phyloP scores from a whole-genome alignment of 2,329 filamentous ascomycete genomes.

The Phialophora verrucosa region DNA sequence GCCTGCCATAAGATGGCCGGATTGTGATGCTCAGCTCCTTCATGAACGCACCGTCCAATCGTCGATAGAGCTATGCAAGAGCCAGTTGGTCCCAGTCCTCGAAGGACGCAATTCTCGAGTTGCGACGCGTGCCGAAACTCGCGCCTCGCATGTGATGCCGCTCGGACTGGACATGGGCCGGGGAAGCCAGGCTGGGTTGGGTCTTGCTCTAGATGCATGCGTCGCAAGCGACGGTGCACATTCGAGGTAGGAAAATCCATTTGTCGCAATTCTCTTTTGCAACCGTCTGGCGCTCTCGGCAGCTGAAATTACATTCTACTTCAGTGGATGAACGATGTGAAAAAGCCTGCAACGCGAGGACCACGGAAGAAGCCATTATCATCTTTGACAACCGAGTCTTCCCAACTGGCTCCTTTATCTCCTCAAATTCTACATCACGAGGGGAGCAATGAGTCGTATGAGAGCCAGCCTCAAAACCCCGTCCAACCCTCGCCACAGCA shows the following conservation, averaged over 20 bases:
- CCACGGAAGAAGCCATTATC: constrained; percentile 13
- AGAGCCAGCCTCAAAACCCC: not conserved
- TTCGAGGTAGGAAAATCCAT: constrained; percentile 33
- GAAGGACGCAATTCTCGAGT: constrained; percentile 19
- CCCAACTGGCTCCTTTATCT: constrained; percentile 9
- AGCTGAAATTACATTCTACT: not conserved
- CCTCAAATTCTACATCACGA: constrained; percentile 8
- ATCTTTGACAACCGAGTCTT: not conserved
- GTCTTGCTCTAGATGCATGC: constrained; percentile 38
- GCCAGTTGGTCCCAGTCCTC: not conserved
- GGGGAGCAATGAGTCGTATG: not conserved
- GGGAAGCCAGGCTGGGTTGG: constrained; percentile 35
- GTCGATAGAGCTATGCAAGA: not conserved
- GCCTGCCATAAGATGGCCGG: not conserved
- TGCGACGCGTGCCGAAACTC: constrained; percentile 19
- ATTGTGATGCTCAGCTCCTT: not conserved
- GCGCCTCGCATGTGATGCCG: constrained; percentile 16
- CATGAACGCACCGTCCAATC: not conserved
- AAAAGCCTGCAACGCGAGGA: constrained; percentile 12
- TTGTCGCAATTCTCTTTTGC: not conserved
- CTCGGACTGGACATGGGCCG: constrained; percentile 29
- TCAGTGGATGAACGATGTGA: constrained; percentile 29
- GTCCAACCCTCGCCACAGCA: not conserved
- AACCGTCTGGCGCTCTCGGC: too few species aligned
- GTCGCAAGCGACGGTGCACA: constrained; percentile 33